Percentiles rank a stretch among this genome's conserved stretches.
phyloP scores from a whole-genome alignment of 2,329 filamentous ascomycete species.

The Neodidymelliopsis sp. region DNA sequence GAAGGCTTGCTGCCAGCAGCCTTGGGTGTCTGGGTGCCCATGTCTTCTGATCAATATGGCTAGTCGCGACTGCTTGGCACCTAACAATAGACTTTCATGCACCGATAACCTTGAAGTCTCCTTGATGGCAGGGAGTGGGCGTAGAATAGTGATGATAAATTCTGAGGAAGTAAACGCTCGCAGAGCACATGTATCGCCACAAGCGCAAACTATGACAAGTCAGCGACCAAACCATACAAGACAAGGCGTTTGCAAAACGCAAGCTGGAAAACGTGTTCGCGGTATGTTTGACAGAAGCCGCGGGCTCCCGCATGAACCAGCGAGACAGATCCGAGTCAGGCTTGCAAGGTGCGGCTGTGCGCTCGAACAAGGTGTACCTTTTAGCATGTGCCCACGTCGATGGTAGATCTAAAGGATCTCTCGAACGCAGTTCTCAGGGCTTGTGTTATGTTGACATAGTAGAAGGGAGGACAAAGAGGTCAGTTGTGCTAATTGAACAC shows the following conservation, averaged over 20 bases:
- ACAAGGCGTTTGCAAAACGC: constrained; percentile 51
- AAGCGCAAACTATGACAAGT: constrained; percentile 47
- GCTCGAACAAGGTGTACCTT: constrained; percentile 42
- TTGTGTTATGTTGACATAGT: constrained; percentile 41
- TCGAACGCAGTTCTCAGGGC: constrained; percentile 35
- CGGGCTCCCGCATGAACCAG: constrained; percentile 41
- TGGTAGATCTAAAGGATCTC: constrained; percentile 25
- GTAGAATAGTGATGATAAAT: constrained; percentile 35
- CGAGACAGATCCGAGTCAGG: constrained; percentile 45
- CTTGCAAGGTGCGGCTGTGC: constrained; percentile 36
- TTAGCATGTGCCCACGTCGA: constrained; percentile 41
- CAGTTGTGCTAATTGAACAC: constrained; percentile 39
- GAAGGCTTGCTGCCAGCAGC: constrained; percentile 38
- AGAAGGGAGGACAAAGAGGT: constrained; percentile 41
- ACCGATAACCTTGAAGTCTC: constrained; percentile 22
- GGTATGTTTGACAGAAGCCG: constrained; percentile 44
- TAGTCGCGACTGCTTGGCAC: constrained; percentile 31
- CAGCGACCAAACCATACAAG: constrained; percentile 49
- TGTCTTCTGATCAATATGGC: constrained; percentile 33
- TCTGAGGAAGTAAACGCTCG: constrained; percentile 37
- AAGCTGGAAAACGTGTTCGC: constrained; percentile 50
- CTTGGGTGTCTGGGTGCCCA: constrained; percentile 42
- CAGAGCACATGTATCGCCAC: constrained; percentile 30
- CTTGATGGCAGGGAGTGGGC: constrained; percentile 23
- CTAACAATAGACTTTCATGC: constrained; percentile 36